Evolutionary conservation across 2,329 filamentous ascomycete genomes (phyloP).

Genomic region (Botrytis fabae): DNA sequence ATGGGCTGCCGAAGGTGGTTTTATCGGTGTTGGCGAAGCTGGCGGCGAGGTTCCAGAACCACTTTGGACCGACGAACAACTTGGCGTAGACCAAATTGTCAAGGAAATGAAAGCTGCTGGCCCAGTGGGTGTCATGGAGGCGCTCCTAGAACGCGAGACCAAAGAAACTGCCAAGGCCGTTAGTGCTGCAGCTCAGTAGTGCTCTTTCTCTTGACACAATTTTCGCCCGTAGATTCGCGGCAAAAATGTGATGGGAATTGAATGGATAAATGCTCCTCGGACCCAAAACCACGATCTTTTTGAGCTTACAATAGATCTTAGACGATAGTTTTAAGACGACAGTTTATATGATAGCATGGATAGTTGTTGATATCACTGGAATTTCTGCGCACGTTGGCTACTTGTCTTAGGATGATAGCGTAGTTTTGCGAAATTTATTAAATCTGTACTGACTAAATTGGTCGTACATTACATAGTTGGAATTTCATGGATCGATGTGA

Average conservation of each 20-base stretch:
- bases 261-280: constrained; percentile 37
- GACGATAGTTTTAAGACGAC: neutral
- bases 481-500: neutral
- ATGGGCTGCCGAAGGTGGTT: constrained; percentile 88
- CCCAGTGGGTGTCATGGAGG: constrained; percentile 53
- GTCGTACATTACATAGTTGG: neutral
- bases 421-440: neutral
- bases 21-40: constrained; percentile 86
- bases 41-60: constrained; percentile 60
- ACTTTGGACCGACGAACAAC: constrained; percentile 91
- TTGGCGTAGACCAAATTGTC: constrained; percentile 69
- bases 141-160: constrained; percentile 58
- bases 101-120: constrained; percentile 58
- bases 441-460: neutral
- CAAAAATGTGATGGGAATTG: neutral
- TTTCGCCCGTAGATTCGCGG: neutral
- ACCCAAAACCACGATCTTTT: constrained; percentile 42
- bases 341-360: constrained; percentile 9
- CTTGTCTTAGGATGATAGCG: neutral
- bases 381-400: constrained; percentile 12
- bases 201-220: neutral
- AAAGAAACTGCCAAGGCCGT: constrained; percentile 41
- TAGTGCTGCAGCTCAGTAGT: constrained; percentile 37
- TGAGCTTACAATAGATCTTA: constrained; percentile 25
- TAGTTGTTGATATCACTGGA: constrained; percentile 25